Base-by-base conservation (phyloP, 306 rosid species). In the Luffa acutangula region DNA sequence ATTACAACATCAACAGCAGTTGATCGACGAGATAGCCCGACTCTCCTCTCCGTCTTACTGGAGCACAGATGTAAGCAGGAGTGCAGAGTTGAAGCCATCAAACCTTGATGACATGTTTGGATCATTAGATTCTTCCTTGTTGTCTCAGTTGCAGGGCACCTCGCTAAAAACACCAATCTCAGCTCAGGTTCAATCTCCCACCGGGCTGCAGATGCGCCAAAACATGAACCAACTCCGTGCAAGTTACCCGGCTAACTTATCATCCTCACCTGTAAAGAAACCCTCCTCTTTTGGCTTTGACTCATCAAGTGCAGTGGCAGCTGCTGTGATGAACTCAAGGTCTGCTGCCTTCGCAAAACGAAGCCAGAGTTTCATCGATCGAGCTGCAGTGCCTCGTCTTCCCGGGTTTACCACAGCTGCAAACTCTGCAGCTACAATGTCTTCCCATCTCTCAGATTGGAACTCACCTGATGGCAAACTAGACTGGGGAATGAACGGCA, bases 301-400 rank as follows among this genome's bases (percentile, higher is more conserved):
- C 57, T 91, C 98, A 42, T 89, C 98, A 0, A 83, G 91, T 34
- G 91, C 98, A 46, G 89, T 91, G 84, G 97, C 98, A 2, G 97
- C 97, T 3, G 99, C 98, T 9, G 87, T 96, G 82, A 96, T 96
- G 98, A 96, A 91, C 82, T 93, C 98, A 18, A 84, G 99, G 84
- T 90, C 99, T 34, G 87, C 96, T 1, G 94, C 97, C 59, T 96
- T 96, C 25, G 84, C 97, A 4, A 92, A 96, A 86, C 91, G 99
- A 70, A 96, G 99, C 90, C 99, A 96, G 58, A 96, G 99, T 85
- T 96, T 96, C 58, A 82, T 96, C 0, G 99, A 96, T 72, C 99
- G 99, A 0, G 92, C 97, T 1, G 91, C 93, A 3, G 62, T 82
- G 4, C 78, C 56, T 64, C 90, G 83, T 64, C 90, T 81, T 63